A percentile compares a stretch with the other conserved stretches of the same genome.
Evolutionary conservation across 257 asterid species (phyloP).

Genomic region (Ballota nigra): DNA sequence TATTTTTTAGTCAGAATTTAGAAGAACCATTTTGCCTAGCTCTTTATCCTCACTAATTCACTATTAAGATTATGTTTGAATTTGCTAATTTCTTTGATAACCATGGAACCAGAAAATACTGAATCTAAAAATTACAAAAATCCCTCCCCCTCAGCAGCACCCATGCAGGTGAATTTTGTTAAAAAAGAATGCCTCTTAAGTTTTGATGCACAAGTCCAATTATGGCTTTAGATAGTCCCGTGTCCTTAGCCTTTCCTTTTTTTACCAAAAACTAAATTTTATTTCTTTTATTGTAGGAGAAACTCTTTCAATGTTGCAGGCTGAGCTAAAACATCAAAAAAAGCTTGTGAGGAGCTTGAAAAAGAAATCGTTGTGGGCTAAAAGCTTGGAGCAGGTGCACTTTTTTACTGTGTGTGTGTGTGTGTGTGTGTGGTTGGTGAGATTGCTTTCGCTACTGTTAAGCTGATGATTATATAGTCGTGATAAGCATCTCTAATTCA

Average conservation of each 20-base stretch:
- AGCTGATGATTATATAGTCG: neutral
- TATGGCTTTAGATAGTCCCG: neutral
- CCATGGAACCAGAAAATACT: neutral
- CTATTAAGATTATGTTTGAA: neutral
- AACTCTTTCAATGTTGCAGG: constrained; percentile 66
- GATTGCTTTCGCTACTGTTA: neutral
- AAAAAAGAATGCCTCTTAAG: neutral
- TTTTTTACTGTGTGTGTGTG: neutral
- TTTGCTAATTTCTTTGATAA: neutral
- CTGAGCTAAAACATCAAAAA: constrained; percentile 94
- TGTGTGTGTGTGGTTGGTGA: too few species aligned
- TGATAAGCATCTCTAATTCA: constrained; percentile 10
- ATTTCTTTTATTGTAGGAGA: constrained; percentile 57
- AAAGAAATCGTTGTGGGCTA: constrained; percentile 98
- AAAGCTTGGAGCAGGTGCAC: constrained; percentile 89
- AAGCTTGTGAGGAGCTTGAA: constrained; percentile 80
- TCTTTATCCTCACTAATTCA: neutral
- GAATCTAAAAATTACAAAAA: neutral
- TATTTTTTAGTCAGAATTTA: neutral
- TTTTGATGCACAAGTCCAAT: neutral
- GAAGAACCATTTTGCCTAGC: neutral
- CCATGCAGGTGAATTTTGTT: constrained; percentile 7
- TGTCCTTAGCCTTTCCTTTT: neutral
- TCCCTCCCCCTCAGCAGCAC: neutral
- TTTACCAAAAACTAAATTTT: neutral